Evolutionary conservation across 1,284 basidiomycete species (phyloP).

Genomic region (Tremellales sp.): DNA sequence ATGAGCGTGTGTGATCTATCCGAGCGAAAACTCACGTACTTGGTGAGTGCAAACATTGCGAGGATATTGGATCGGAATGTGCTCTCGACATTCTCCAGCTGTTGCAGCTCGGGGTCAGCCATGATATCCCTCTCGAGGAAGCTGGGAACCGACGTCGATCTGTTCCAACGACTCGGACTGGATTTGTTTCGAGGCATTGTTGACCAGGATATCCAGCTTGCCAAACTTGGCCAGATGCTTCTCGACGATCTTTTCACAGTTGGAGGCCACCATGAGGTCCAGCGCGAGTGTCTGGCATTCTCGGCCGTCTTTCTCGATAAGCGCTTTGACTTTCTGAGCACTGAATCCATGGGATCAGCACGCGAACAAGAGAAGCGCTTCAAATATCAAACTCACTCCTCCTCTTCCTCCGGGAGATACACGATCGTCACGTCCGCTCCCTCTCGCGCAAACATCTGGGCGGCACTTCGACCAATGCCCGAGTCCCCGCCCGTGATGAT

Average conservation of each 20-base stretch:
- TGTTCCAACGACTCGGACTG: conserved; percentile 50
- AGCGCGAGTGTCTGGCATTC: conserved; percentile 41
- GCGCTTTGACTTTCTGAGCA: conserved; percentile 52
- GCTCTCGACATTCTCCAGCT: conserved; percentile 52
- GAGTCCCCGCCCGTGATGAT: conserved; percentile 55
- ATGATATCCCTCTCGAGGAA: neutral
- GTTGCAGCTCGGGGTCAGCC: neutral
- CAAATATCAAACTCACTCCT: conserved; percentile 50
- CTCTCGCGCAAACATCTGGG: conserved; percentile 61
- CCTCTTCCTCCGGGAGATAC: conserved; percentile 60
- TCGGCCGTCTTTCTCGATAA: conserved; percentile 52
- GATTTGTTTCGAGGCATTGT: conserved; percentile 64
- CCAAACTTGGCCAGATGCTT: conserved; percentile 56
- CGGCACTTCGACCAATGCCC: conserved; percentile 61
- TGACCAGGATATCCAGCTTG: conserved; percentile 58
- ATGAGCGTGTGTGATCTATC: conserved; percentile 14
- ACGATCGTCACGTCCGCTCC: conserved; percentile 63
- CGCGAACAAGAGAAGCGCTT: neutral
- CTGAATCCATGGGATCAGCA: conserved; percentile 11
- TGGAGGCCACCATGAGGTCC: conserved; percentile 54
- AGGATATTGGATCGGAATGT: conserved; percentile 59
- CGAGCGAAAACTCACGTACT: conserved; percentile 32
- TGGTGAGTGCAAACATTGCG: conserved; percentile 57
- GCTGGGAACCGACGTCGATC: conserved; percentile 50
- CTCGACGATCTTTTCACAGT: conserved; percentile 52